Conservation (phyloP, 2,329 filamentous ascomycete genomes). For the Sclerotinia spermophila region DNA sequence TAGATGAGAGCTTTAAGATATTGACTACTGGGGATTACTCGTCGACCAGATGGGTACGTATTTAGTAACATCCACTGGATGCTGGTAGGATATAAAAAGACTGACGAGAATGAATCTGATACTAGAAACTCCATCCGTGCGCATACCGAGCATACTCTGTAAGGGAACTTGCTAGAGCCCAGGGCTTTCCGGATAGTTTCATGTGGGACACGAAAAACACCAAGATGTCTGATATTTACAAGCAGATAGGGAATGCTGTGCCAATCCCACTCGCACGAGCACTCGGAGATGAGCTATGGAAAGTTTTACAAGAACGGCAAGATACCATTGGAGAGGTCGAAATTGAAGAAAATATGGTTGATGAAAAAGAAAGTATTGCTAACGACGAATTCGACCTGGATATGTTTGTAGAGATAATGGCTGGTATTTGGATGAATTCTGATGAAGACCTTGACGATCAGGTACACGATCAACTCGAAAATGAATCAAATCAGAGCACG, state of each 20-base stretch:
- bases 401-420: fast-evolving
- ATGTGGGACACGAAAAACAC: constrained; percentile 18
- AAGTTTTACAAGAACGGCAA: neutral
- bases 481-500: neutral
- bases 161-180: constrained; percentile 23
- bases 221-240: constrained; percentile 8
- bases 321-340: no score
- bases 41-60: neutral
- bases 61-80: no score
- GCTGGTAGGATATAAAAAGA: neutral
- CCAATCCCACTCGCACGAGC: constrained; percentile 6
- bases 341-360: neutral
- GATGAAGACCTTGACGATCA: neutral
- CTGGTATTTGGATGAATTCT: neutral
- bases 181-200: constrained; percentile 25
- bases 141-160: constrained; percentile 19
- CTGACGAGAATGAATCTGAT: constrained; percentile 1
- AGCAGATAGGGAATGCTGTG: constrained; percentile 14
- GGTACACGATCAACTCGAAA: neutral
- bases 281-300: neutral
- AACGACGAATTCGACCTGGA: neutral
- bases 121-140: constrained; percentile 22
- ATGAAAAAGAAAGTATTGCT: no score
- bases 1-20: neutral
- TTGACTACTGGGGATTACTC: neutral